Percentiles rank a stretch among this genome's conserved stretches.
Conservation (phyloP, 371 early-diverging fungal species). For the Coemansia sp. region DNA sequence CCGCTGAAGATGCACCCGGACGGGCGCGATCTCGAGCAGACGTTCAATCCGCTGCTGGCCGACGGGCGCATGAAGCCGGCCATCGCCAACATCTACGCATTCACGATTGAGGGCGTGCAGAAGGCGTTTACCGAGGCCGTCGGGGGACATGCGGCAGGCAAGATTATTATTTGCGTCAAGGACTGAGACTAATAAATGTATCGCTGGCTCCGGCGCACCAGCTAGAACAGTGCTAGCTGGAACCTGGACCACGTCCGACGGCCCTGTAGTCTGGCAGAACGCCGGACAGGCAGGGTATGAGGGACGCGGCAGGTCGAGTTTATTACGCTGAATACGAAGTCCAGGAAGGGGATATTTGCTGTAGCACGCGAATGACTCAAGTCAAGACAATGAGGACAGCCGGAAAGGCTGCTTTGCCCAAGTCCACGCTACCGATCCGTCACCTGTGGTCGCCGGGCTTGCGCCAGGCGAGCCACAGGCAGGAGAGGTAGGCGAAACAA, state of each 20-base stretch:
- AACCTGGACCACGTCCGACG: too few relatives aligned
- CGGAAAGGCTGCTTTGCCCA: slow-evolving; percentile 26
- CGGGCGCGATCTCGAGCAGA: slow-evolving; percentile 24
- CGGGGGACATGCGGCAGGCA: slow-evolving; percentile 36
- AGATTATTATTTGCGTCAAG: slow-evolving; percentile 31
- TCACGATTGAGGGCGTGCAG: slow-evolving; percentile 31
- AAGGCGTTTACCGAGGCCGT: slow-evolving; percentile 26
- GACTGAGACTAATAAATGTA: background rate
- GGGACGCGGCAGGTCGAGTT: slow-evolving; percentile 1
- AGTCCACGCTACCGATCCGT: background rate
- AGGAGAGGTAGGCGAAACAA: too few relatives aligned
- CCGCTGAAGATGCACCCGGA: slow-evolving; percentile 8
- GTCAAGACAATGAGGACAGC: slow-evolving; percentile 45
- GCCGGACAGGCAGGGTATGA: too few relatives aligned
- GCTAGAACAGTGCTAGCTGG: too few relatives aligned
- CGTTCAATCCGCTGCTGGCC: slow-evolving; percentile 42
- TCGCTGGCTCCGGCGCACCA: slow-evolving; percentile 8
- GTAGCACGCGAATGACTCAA: slow-evolving; percentile 50
- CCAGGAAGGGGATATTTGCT: slow-evolving; percentile 14
- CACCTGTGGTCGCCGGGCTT: too few relatives aligned
- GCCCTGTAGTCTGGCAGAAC: too few relatives aligned
- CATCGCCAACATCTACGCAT: slow-evolving; percentile 27
- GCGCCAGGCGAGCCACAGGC: too few relatives aligned
- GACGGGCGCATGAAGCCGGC: slow-evolving; percentile 42
- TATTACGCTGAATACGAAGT: too few relatives aligned